Conservation (phyloP, 2,329 filamentous ascomycete species). For the Penicillium sp. region DNA sequence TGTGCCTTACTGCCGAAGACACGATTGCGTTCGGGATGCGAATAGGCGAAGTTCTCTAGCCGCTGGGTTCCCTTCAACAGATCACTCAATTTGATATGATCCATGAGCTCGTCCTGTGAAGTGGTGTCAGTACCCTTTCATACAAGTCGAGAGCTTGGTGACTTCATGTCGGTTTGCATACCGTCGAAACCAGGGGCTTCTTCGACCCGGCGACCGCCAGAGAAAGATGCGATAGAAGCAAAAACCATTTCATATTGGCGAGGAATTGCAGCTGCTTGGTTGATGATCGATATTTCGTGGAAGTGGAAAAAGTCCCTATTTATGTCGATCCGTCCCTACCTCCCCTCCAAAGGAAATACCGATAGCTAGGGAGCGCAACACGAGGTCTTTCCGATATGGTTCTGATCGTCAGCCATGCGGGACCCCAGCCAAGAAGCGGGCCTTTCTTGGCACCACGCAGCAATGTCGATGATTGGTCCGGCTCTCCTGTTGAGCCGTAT, state of each 20-base stretch:
- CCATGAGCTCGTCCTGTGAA: conserved; percentile 14
- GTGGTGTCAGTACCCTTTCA: background rate
- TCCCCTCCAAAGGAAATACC: background rate
- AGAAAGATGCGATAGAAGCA: conserved; percentile 6
- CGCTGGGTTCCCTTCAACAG: conserved; percentile 56
- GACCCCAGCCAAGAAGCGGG: conserved; percentile 7
- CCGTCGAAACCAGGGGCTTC: conserved; percentile 13
- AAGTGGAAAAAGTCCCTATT: background rate
- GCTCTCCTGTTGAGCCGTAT: background rate
- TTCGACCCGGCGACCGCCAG: conserved; percentile 5
- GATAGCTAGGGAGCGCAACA: conserved; percentile 5
- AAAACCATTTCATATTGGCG: conserved; percentile 11
- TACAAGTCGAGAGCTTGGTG: background rate
- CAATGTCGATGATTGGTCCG: conserved; percentile 6
- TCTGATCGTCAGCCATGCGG: background rate
- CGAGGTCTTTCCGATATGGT: conserved; percentile 1
- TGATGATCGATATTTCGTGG: background rate
- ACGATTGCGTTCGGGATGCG: conserved; percentile 25
- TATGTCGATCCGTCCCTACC: background rate
- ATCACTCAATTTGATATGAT: conserved; percentile 47
- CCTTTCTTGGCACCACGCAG: conserved; percentile 8
- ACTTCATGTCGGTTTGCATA: background rate
- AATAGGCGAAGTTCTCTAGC: conserved; percentile 38
- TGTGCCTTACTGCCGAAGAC: conserved; percentile 48
- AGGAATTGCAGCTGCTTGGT: background rate